Conservation (phyloP, 2,329 filamentous ascomycete species). For the Orbilia brochopaga region DNA sequence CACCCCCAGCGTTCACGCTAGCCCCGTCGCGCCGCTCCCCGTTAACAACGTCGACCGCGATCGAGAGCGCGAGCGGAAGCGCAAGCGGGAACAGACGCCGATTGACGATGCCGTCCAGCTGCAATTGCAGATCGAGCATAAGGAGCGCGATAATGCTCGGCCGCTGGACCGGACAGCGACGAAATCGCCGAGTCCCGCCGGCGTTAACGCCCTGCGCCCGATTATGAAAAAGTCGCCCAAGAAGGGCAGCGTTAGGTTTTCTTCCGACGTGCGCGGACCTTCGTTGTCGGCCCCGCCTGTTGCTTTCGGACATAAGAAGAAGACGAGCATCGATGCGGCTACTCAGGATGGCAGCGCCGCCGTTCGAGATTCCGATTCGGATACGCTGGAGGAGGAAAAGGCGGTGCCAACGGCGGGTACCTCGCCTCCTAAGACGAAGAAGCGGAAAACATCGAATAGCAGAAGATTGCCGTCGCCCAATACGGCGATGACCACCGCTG, state of each 20-base stretch:
- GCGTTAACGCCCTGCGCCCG: constrained; percentile 6
- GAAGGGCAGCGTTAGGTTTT: constrained; percentile 35
- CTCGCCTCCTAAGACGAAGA: constrained; percentile 24
- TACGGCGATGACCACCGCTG: constrained; percentile 9
- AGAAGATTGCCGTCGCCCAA: constrained; percentile 5
- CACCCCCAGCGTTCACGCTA: constrained; percentile 15
- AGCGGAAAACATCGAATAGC: constrained; percentile 12
- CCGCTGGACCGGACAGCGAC: constrained; percentile 13
- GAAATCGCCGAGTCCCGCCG: constrained; percentile 38
- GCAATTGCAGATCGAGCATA: constrained; percentile 38
- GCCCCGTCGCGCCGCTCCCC: constrained; percentile 6
- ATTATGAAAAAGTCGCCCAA: constrained; percentile 48
- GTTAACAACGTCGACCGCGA: constrained; percentile 18
- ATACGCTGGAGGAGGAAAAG: constrained; percentile 40
- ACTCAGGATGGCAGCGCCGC: constrained; percentile 14
- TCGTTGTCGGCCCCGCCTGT: constrained; percentile 3
- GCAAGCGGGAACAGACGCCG: constrained; percentile 43
- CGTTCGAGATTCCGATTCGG: constrained; percentile 25
- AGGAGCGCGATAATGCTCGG: constrained; percentile 32
- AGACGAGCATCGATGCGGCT: constrained; percentile 22
- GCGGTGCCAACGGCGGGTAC: not conserved
- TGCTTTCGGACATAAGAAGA: constrained; percentile 26
- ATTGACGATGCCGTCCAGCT: constrained; percentile 36
- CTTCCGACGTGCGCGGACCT: constrained; percentile 21
- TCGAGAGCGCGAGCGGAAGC: constrained; percentile 34